Base-by-base conservation (phyloP, 1,284 basidiomycete genomes). In the Ustilago trichophora region DNA sequence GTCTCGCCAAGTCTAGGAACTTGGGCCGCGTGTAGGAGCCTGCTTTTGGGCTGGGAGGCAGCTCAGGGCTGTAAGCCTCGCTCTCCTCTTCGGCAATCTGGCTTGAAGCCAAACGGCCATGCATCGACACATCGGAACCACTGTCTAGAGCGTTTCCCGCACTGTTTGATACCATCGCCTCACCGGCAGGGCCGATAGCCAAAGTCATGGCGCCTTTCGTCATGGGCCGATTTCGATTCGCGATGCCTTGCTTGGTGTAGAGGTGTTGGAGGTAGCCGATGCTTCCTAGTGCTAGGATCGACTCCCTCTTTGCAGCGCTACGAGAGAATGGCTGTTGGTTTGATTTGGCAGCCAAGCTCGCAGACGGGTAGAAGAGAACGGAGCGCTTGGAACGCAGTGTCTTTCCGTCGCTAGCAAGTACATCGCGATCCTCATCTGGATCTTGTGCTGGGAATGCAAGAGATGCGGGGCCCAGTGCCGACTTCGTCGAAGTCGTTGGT, bases 221-320 rank as follows among this genome's bases (percentile, higher is more conserved):
- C 34, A 57, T 15, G 0, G 73, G 66, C 3, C 65, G 65, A 7
- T 58, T 66, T 4, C 55, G 64, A 33, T 45, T 72, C 4, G 73
- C 73, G 8, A 73, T 63, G n/a, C 74, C 74, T 36, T 72, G 72
- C 26, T 74, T 74, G 11, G 65, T 62, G 48, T 72, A 76, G 9
- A 76, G 47, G 19, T 74, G 65, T 42, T 76, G 74, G 10, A 76
- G 58, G 41, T 72, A 58, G 16, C 64, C 72, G n/a, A 76, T 76
- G 45, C 67, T 72, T 3, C 74, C 74, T 0, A 76, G 56, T 4
- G 72, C 68, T 44, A 67, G 40, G 50, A 76, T 65, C 3, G 60
- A 66, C 34, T 76, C 69, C 8, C 72, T 32, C 40, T 70, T 74
- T n/a, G 71, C 71, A 13, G 74, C 74, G 34, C 71, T 73, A 38